phyloP scores from a whole-genome alignment of 2,329 filamentous ascomycete genomes.

The Chrysoporthe deuterocubensis region DNA sequence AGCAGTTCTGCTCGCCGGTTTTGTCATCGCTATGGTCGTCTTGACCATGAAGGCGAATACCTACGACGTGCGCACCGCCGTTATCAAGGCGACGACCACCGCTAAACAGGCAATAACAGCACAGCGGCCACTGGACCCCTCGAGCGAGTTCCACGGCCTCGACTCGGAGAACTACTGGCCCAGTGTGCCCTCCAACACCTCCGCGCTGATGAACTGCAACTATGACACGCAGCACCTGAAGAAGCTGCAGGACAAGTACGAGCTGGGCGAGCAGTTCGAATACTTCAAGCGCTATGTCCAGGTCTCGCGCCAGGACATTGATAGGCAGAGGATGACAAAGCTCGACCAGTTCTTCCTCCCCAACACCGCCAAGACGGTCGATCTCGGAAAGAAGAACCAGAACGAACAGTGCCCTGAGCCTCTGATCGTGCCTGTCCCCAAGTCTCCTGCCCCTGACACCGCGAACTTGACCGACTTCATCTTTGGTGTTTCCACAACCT shows the following conservation, averaged over 20 bases:
- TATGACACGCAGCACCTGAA: conserved; percentile 52
- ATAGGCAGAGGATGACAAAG: conserved; percentile 56
- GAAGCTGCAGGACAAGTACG: conserved; percentile 50
- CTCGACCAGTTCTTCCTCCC: conserved; percentile 53
- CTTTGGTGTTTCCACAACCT: conserved; percentile 64
- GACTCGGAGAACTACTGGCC: conserved; percentile 20
- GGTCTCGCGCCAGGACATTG: conserved; percentile 53
- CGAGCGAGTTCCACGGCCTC: conserved; percentile 46
- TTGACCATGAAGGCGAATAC: conserved; percentile 47
- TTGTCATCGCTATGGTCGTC: conserved; percentile 47
- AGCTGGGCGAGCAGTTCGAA: conserved; percentile 55
- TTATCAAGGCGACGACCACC: conserved; percentile 46
- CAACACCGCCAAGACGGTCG: conserved; percentile 50
- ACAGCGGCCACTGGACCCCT: conserved; percentile 40
- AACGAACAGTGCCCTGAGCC: conserved; percentile 52
- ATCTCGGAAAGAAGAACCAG: conserved; percentile 48
- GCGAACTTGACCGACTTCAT: conserved; percentile 61
- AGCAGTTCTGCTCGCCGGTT: conserved; percentile 48
- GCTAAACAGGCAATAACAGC: conserved; percentile 38
- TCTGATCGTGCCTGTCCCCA: conserved; percentile 54
- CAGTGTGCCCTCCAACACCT: conserved; percentile 37
- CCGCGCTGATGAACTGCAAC: conserved; percentile 55
- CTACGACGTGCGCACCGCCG: conserved; percentile 45
- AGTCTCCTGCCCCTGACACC: conserved; percentile 53
- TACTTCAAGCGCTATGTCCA: conserved; percentile 61